Conservation (phyloP, 768 basidiomycete species). For the Neoboletus subvelutipes region DNA sequence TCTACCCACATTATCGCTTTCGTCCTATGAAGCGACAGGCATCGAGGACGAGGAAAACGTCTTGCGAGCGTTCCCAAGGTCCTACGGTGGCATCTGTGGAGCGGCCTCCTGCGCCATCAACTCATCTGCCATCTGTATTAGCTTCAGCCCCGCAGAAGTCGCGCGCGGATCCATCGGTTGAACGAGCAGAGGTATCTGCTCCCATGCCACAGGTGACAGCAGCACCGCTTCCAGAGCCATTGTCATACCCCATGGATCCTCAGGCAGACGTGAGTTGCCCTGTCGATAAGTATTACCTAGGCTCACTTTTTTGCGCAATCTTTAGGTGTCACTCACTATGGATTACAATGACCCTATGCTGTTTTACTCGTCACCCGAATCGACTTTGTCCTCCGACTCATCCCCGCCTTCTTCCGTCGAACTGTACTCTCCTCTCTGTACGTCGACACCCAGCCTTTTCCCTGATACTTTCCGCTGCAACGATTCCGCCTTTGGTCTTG, state of each 20-base stretch:
- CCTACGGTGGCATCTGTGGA: conserved; percentile 4
- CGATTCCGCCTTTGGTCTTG: conserved; percentile 3
- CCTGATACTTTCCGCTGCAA: conserved; percentile 3
- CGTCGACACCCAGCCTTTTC: neutral
- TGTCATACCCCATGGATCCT: neutral
- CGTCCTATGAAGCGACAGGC: conserved; percentile 48
- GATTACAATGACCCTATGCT: conserved; percentile 1
- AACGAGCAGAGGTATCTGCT: neutral
- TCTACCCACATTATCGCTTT: conserved; percentile 64
- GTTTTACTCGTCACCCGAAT: conserved; percentile 5
- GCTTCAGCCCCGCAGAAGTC: conserved; percentile 2
- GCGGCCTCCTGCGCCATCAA: neutral
- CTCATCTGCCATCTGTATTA: conserved; percentile 19
- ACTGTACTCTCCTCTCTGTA: neutral
- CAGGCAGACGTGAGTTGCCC: conserved; percentile 12
- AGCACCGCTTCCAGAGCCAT: neutral
- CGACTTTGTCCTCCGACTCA: neutral
- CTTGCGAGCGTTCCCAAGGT: conserved; percentile 13
- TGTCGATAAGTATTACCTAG: neutral
- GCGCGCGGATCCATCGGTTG: conserved; percentile 4
- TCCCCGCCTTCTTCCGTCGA: conserved; percentile 5
- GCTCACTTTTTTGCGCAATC: neutral
- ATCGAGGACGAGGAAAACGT: conserved; percentile 18
- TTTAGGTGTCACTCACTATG: neutral
- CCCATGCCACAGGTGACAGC: neutral